Evolutionary conservation across 2,329 filamentous ascomycete genomes (phyloP).

Genomic region (Pseudogymnoascus sp.): DNA sequence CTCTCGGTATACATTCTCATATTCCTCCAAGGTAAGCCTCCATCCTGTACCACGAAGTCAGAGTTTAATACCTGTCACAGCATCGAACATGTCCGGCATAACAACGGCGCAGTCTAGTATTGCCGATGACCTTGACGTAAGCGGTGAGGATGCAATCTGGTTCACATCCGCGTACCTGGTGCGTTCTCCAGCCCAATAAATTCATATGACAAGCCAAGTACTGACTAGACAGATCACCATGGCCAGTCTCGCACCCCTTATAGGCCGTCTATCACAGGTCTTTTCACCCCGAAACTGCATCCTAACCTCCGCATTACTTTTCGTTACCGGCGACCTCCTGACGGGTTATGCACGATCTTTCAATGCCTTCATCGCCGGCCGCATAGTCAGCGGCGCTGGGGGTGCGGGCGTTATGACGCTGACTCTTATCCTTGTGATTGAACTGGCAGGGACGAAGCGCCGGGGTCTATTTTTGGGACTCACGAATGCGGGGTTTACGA

Average conservation of each 20-base stretch:
- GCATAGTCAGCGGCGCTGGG: slow-evolving; percentile 61
- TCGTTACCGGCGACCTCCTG: slow-evolving; percentile 57
- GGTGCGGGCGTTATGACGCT: slow-evolving; percentile 67
- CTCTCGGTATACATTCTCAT: slow-evolving; percentile 49
- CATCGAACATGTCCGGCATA: slow-evolving; percentile 68
- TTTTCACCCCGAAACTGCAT: slow-evolving; percentile 64
- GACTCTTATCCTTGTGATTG: slow-evolving; percentile 68
- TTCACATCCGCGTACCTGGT: slow-evolving; percentile 71
- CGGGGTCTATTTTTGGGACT: slow-evolving; percentile 69
- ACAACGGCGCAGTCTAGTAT: slow-evolving; percentile 74
- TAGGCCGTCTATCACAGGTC: slow-evolving; percentile 65
- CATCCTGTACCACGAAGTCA: background rate
- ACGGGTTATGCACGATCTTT: slow-evolving; percentile 55
- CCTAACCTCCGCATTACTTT: slow-evolving; percentile 49
- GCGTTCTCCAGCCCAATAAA: slow-evolving; percentile 12
- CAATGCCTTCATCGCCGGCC: slow-evolving; percentile 58
- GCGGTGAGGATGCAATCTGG: slow-evolving; percentile 63
- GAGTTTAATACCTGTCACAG: slow-evolving; percentile 17
- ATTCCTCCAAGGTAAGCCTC: slow-evolving; percentile 48
- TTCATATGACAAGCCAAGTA: background rate
- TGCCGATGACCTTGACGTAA: slow-evolving; percentile 66
- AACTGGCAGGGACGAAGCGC: slow-evolving; percentile 58
- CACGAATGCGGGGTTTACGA: slow-evolving; percentile 65
- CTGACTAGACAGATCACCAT: slow-evolving; percentile 41
- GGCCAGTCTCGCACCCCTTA: slow-evolving; percentile 57